Conservation (phyloP, 495 filamentous ascomycete species). For the Parathielavia appendiculata region DNA sequence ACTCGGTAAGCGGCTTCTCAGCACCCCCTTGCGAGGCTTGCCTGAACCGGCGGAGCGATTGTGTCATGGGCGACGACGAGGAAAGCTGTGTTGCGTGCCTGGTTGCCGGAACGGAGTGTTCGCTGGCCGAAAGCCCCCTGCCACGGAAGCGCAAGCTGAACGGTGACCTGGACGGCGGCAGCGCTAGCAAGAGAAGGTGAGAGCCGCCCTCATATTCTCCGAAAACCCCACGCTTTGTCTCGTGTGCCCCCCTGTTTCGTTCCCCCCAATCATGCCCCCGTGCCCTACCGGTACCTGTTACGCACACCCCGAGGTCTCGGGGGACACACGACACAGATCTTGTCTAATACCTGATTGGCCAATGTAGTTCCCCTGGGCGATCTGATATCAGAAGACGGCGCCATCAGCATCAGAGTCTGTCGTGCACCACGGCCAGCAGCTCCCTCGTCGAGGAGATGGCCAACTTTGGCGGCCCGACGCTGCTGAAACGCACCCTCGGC, state of each 20-base stretch:
- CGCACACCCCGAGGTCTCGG: slow-evolving; percentile 10
- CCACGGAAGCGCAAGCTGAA: slow-evolving; percentile 70
- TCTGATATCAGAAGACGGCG: slow-evolving; percentile 49
- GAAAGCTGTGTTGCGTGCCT: slow-evolving; percentile 59
- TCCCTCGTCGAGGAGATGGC: slow-evolving; percentile 57
- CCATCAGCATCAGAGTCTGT: slow-evolving; percentile 50
- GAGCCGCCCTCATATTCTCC: slow-evolving; percentile 14
- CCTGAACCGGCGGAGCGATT: slow-evolving; percentile 77
- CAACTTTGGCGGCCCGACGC: slow-evolving; percentile 54
- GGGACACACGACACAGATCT: slow-evolving; percentile 4
- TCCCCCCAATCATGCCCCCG: not conserved
- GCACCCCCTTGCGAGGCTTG: slow-evolving; percentile 57
- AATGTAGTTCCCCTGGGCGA: slow-evolving; percentile 48
- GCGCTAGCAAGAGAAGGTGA: slow-evolving; percentile 53
- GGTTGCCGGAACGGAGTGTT: slow-evolving; percentile 57
- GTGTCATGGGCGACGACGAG: slow-evolving; percentile 75
- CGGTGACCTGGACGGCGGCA: slow-evolving; percentile 54
- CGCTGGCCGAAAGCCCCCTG: slow-evolving; percentile 59
- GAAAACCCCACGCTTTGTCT: slow-evolving; percentile 15
- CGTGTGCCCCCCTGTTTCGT: not conserved
- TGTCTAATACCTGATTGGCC: slow-evolving; percentile 45
- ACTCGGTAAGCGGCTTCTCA: slow-evolving; percentile 41
- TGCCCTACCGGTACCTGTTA: not conserved
- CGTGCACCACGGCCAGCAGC: slow-evolving; percentile 48
- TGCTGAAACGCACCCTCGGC: slow-evolving; percentile 60